Base-by-base conservation (phyloP, 345 rosid genomes). In the Raphanus raphanistrum region DNA sequence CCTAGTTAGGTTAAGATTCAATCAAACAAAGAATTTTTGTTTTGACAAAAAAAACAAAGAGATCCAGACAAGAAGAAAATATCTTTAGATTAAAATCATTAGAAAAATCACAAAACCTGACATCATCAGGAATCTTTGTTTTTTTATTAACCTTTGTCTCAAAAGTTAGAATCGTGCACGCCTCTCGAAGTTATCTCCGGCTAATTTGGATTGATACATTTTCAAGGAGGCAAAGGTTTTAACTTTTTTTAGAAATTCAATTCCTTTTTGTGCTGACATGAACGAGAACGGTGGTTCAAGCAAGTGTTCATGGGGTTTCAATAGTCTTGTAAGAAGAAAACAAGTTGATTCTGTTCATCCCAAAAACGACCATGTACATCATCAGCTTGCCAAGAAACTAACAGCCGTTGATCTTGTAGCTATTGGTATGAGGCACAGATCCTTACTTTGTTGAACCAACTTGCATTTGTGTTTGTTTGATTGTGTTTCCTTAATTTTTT, bases 401-500 rank as follows among this genome's bases (percentile, higher is more conserved):
- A 80, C 94, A 29, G 82, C 72, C 25, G 65, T 89, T 68, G 91
- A 91, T 84, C 90, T 91, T 59, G 87, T 86, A 68, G 91, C 91
- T 70, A 88, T 91, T 80, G 97, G 97, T 91, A 87, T 76, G 1
- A 48, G 11, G 3, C 12, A n/a, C 72, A 78, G 55, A 72, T 66
- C 6, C 73, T 26, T 60, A 7, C 77, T 78, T 71, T 38, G 8
- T 57, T n/a, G 2, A 25, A 26, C 38, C 66, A 29, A 62, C 21
- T 12, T n/a, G 4, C 71, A 11, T 21, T 70, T 13, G 50, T 31
- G 73, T 50, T 45, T 28, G 31, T 28, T 16, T 54, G 17, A 59
- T 41, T 55, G 66, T 71, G 50, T 54, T 63, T 1, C 11, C 13
- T 75, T 36, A 9, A 8, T 36, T 36, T 36, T 35, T 35, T 2